These are phyloP conservation scores for Aspergillus persii DNA, from an alignment of 2,329 filamentous ascomycete species.

Conservation along the genomic window DNA sequence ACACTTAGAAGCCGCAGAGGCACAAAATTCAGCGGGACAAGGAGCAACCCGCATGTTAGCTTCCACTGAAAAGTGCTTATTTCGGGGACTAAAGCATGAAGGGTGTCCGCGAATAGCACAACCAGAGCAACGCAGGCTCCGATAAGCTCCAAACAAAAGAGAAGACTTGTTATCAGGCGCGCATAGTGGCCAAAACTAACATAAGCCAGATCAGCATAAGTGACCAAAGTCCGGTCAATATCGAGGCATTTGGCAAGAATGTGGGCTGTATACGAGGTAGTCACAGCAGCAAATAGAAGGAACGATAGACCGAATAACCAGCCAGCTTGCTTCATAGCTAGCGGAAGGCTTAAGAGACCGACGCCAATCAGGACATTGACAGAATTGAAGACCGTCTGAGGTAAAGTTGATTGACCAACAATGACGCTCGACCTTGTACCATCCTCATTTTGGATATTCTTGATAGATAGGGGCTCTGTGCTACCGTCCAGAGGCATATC, in stretches of 20 bases:
- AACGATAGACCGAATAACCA: conserved; percentile 81
- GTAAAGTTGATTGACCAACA: conserved; percentile 90
- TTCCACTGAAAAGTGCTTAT: conserved; percentile 75
- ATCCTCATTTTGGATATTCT: conserved; percentile 79
- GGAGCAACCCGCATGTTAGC: conserved; percentile 71
- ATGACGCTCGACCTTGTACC: conserved; percentile 80
- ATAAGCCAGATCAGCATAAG: conserved; percentile 90
- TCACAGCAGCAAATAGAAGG: conserved; percentile 68
- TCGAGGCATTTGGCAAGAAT: conserved; percentile 86
- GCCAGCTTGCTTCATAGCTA: conserved; percentile 82
- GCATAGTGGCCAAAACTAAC: conserved; percentile 83
- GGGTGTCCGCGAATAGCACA: conserved; percentile 89
- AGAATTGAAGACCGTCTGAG: conserved; percentile 94
- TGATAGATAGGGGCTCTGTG: conserved; percentile 75
- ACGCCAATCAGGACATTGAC: conserved; percentile 92
- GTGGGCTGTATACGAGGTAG: conserved; percentile 82
- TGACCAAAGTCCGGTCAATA: conserved; percentile 79
- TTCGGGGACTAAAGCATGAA: conserved; percentile 73
- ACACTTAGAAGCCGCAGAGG: conserved; percentile 82
- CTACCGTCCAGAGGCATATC: conserved; percentile 56
- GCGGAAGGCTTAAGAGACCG: conserved; percentile 80
- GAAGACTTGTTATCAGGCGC: conserved; percentile 74
- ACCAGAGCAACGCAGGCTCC: conserved; percentile 86
- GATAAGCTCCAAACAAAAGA: conserved; percentile 85
- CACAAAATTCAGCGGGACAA: conserved; percentile 80